Percentiles rank a stretch among this genome's conserved stretches.
Conservation (phyloP, 768 basidiomycete genomes). For the Suillus decipiens region DNA sequence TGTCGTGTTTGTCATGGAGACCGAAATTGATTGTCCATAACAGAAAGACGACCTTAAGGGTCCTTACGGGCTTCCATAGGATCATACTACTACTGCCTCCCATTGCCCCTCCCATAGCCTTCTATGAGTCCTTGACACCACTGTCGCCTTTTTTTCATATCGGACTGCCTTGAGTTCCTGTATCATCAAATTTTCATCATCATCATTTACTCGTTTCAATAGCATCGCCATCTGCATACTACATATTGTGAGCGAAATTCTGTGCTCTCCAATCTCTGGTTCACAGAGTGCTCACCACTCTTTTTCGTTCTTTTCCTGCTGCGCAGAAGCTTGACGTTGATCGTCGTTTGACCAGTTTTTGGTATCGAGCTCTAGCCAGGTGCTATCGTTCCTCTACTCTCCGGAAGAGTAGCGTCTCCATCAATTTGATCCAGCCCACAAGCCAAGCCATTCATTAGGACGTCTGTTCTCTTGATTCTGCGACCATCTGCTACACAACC, state of each 20-base stretch:
- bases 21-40: constrained; percentile 3
- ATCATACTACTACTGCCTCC: neutral
- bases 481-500: constrained; percentile 4
- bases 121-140: constrained; percentile 1
- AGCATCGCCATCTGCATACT: constrained; percentile 2
- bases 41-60: neutral
- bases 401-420: constrained; percentile 45
- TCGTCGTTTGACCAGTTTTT: constrained; percentile 46
- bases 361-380: constrained; percentile 41
- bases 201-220: constrained; percentile 1
- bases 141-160: neutral
- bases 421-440: constrained; percentile 18
- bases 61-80: neutral
- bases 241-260: constrained; percentile 7
- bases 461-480: neutral
- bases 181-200: constrained; percentile 1
- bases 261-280: neutral
- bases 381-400: constrained; percentile 48
- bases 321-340: constrained; percentile 67
- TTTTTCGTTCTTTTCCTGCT: constrained; percentile 28
- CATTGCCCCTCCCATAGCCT: neutral
- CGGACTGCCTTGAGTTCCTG: neutral
- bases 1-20: constrained; percentile 24
- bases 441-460: constrained; percentile 15
- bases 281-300: constrained; percentile 6